Base-by-base conservation (phyloP, 192 early-diverging fungal genomes). In the Mortierella hygrophila region DNA sequence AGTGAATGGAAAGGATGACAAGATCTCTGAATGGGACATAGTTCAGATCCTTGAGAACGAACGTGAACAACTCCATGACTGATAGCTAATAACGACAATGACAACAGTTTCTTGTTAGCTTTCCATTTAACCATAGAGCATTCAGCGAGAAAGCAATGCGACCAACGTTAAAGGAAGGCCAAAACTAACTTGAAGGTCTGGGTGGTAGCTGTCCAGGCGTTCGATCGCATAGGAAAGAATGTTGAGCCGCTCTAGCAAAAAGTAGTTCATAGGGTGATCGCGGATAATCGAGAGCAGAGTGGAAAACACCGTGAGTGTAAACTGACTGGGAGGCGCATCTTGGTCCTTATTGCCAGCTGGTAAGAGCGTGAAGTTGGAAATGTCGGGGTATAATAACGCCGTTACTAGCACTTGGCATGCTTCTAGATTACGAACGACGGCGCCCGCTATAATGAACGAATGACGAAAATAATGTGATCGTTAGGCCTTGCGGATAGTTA, bases 11-110 rank as follows among this genome's bases (percentile, higher is more conserved):
- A 23, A 91, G 71, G 18, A 94, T 90, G 20, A 90, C 90, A 35
- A 92, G 78, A 44, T 92, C 91, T 42, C 91, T 89, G 75, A 94
- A 93, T 4, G 94, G 93, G 1, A 93, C 93, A 78, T 94, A 94
- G 72, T 93, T 91, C 16, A 94, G 74, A 83, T 91, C 89, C 49
- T 85, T 80, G 82, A 94, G 89, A 38, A 92, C 89, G 81, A 89
- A 93, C 13, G 80, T 76, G 21, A 94, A 82, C 9, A 94, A 78
- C 55, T 90, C 88, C 81, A 94, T 80, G 35, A 91, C 89, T 15
- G 87, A 84, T 15, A 78, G 77, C 91, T 93, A 83, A 47, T 18
- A 3, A 7, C 18, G 41, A 68, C 3, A 46, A 23, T 15, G 44
- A 46, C 15, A 0, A 0, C 9, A 44, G 0, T 7, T 0, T 1